Evolutionary conservation across 805 yeast species (phyloP).

Genomic region (Tanozyma kutaoensis): DNA sequence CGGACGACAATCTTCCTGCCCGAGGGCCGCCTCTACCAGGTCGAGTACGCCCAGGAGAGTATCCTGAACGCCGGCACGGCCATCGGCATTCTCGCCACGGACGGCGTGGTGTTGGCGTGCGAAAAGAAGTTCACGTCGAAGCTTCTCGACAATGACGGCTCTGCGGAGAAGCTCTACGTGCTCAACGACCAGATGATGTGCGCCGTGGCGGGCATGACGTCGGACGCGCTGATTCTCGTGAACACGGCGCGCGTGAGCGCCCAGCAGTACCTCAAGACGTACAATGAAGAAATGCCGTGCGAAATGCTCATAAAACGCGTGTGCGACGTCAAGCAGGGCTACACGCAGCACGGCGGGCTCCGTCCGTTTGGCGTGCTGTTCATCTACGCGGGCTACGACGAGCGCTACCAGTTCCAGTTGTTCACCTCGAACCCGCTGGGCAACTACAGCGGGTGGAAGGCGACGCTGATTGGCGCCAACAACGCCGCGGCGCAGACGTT

Average conservation of each 20-base stretch:
- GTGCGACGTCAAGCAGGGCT: slow-evolving; percentile 93
- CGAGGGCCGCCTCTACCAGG: slow-evolving; percentile 95
- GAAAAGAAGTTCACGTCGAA: slow-evolving; percentile 92
- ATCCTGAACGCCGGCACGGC: slow-evolving; percentile 77
- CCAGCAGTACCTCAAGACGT: slow-evolving; percentile 73
- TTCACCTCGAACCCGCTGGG: slow-evolving; percentile 97
- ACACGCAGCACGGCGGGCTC: slow-evolving; percentile 96
- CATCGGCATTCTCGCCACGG: slow-evolving; percentile 60
- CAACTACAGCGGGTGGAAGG: slow-evolving; percentile 97
- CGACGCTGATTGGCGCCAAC: slow-evolving; percentile 93
- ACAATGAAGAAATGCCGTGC: slow-evolving; percentile 89
- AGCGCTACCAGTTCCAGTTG: slow-evolving; percentile 77
- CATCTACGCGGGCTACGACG: slow-evolving; percentile 92
- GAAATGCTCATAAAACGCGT: slow-evolving; percentile 78
- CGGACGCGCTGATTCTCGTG: slow-evolving; percentile 88
- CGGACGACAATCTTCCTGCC: slow-evolving; percentile 98
- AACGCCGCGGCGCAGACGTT: slow-evolving; percentile 93
- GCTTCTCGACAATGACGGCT: slow-evolving; percentile 83
- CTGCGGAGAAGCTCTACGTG: slow-evolving; percentile 84
- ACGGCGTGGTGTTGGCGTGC: slow-evolving; percentile 92
- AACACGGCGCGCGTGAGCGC: slow-evolving; percentile 78
- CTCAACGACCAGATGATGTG: slow-evolving; percentile 71
- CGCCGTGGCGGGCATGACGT: slow-evolving; percentile 97
- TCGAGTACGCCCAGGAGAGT: slow-evolving; percentile 92
- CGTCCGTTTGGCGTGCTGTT: slow-evolving; percentile 98